A percentile compares a stretch with the other conserved stretches of the same genome.
These are phyloP conservation scores for Microcera coccophila DNA, from an alignment of 2,329 filamentous ascomycete genomes.

Conservation along the genomic window DNA sequence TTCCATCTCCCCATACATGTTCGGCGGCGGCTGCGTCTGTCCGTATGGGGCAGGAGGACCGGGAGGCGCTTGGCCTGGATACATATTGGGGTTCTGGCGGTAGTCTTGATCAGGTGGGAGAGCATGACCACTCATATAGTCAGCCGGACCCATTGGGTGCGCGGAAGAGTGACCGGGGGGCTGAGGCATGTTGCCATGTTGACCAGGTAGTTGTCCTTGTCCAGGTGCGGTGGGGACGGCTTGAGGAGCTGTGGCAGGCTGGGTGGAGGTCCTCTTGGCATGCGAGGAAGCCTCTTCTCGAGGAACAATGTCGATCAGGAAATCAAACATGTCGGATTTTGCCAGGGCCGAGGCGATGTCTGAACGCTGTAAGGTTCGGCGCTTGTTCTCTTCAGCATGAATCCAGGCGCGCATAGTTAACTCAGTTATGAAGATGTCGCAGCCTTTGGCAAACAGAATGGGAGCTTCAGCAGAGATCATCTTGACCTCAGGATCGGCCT, in stretches of 20 bases:
- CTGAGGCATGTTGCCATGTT: constrained; percentile 48
- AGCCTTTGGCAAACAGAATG: constrained; percentile 96
- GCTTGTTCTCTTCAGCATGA: constrained; percentile 97
- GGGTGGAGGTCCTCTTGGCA: constrained; percentile 67
- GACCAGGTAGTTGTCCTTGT: constrained; percentile 51
- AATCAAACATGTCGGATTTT: constrained; percentile 99
- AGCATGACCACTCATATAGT: constrained; percentile 62
- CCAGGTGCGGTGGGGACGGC: constrained; percentile 47
- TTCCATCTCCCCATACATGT: constrained; percentile 76
- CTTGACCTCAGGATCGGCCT: constrained; percentile 97
- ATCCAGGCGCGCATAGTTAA: constrained; percentile 99
- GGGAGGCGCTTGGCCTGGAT: constrained; percentile 71
- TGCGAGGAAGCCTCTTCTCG: constrained; percentile 87
- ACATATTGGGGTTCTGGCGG: constrained; percentile 75
- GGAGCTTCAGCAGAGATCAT: constrained; percentile 99
- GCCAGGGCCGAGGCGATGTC: constrained; percentile 94
- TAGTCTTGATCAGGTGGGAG: constrained; percentile 73
- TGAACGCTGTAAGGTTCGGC: constrained; percentile 87
- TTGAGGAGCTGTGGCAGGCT: constrained; percentile 41
- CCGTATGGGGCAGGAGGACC: constrained; percentile 70
- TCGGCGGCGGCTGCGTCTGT: constrained; percentile 62
- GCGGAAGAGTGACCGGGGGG: constrained; percentile 53
- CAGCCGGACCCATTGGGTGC: constrained; percentile 55
- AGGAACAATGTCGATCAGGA: constrained; percentile 97
- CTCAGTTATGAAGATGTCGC: constrained; percentile 98